Conservation (phyloP, 306 rosid genomes). For the Canavalia gladiata region DNA sequence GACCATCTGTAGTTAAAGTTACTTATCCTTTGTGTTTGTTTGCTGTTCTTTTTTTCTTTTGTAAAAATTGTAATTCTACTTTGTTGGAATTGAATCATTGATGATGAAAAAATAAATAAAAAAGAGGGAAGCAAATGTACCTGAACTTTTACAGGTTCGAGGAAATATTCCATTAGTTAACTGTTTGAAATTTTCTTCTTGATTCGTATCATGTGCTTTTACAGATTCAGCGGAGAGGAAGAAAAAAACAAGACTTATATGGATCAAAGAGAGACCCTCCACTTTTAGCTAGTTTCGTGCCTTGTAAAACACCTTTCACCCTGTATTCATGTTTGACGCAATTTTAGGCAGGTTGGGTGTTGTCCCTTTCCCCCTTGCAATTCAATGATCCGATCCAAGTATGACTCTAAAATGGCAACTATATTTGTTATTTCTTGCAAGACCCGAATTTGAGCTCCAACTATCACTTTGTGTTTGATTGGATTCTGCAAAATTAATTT, state of each 20-base stretch:
- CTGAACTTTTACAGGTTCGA: conserved; percentile 5
- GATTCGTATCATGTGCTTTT: neutral
- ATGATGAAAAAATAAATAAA: neutral
- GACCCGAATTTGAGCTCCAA: neutral
- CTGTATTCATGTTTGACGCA: neutral
- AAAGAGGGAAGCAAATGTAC: neutral
- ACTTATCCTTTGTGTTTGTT: conserved; percentile 14
- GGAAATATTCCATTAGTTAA: neutral
- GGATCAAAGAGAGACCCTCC: neutral
- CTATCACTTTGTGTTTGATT: neutral
- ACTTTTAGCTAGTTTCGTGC: neutral
- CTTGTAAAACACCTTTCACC: neutral
- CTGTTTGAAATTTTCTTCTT: conserved; percentile 9
- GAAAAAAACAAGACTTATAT: neutral
- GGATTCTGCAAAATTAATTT: neutral
- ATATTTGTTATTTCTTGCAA: no score
- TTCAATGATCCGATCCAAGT: neutral
- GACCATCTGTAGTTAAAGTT: neutral
- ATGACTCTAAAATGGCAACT: neutral
- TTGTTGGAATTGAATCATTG: conserved; percentile 6
- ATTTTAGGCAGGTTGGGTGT: neutral
- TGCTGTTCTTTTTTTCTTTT: neutral
- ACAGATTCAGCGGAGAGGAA: neutral
- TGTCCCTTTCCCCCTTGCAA: neutral
- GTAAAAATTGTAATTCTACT: conserved; percentile 25